Evolutionary conservation across 768 basidiomycete genomes (phyloP), one percentile per base, ranked within the genome.

Genomic region (Amanita rimosa): DNA sequence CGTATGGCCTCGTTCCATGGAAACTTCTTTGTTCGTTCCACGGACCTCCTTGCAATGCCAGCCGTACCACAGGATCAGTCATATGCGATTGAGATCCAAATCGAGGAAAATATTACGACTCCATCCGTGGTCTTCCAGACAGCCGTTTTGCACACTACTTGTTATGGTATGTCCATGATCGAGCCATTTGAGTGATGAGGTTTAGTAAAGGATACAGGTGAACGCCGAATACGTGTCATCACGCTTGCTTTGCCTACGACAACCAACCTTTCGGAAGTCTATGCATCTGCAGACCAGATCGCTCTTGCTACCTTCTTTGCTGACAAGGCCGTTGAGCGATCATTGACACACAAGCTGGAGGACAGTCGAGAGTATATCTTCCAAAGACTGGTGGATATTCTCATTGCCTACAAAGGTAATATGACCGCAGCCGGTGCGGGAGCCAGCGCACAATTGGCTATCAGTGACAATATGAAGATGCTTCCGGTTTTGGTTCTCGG

Each of bases 1-100:
- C 85, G 93, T 44, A 91, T 97, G 92, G 83, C 93, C 6, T 88
- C 90, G 0, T 98, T 95, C 86, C 92, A 97, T 57, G 95, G 95
- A 53, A 98, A 97, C 70, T 96, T 97, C 73, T 98, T 98, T 61
- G 91, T 96, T 49, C 84, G 95, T 46, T 96, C 93, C 19, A 98
- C 95, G 17, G 95, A 98, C 66, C 77, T 97, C 4, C 76, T 97
- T 31, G 91, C 95, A 3, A 87, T 97, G 76, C 93, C 95, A 2
- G 85, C 92, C 6, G 94, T 98, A n/a, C 92, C 95, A 13, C 81
- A 87, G 58, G 93, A 98, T 58, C 89, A 96, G 63, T 92, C 88
- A 14, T 98, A 98, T 62, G 85, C 85, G 9, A 94, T 98, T 58
- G 95, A 98, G 63, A 73, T 97, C 9, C 86, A 94, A 62, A 89